Evolutionary conservation across 2,329 filamentous ascomycete species (phyloP), one percentile per base, ranked within the genome.

Genomic region (Dactylonectria estremocensis): DNA sequence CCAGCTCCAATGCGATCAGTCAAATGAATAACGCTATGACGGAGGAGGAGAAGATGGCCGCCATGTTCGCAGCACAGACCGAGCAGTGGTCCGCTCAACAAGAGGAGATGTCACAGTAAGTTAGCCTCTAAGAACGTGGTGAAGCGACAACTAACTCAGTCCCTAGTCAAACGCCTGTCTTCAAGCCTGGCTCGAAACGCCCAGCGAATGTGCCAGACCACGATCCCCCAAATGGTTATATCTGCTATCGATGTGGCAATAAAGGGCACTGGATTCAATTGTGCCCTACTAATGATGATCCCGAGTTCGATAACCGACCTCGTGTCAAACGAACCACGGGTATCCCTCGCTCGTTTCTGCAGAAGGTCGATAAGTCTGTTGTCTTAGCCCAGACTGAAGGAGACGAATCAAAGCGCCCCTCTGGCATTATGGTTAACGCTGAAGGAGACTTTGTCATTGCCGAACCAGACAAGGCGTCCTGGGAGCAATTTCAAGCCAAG

Each of bases 191-290:
- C 13, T 78, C 82, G 54, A 96, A 96, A 77, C 87, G 90, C 72
- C 87, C 89, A 4, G 86, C 88, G 64, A 93, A 93, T 71, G 93
- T 97, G 31, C 96, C 96, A 4, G 95, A 97, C 75, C 95, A 97
- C 77, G 94, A 96, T 52, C 95, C 96, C 2, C 96, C 96, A 1
- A 92, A 93, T 60, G 95, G 95, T 60, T 99, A 99, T 81, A 92
- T 98, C 69, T 99, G 96, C 83, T 97, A 98, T 80, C 92, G 96
- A 56, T 99, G 96, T 82, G 93, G 95, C 69, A 93, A 98, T 81
- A 98, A 98, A 83, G 96, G 95, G n/a, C 96, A 99, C 81, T 99
- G 95, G 95, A 99, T 99, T 70, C 95, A 98, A 83, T 90, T 94
- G 59, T 99, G 96, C 78, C 96, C 96, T 7, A 99, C 95, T n/a